Base-by-base conservation (phyloP, 2,329 filamentous ascomycete genomes). In the Colletotrichum chlorophyti region DNA sequence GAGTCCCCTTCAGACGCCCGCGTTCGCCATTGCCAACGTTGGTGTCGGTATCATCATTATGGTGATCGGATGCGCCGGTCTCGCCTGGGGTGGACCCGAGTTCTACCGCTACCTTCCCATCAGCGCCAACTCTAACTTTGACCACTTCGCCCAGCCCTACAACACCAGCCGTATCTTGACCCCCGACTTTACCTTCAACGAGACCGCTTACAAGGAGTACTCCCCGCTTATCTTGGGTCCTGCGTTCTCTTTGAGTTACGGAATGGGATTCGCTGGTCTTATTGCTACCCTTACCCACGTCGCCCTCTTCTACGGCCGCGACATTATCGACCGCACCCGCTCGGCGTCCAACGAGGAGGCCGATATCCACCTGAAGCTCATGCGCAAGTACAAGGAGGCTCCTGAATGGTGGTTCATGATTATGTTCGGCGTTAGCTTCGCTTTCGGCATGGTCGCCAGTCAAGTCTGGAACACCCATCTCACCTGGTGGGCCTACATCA, bases 131-230 rank as follows among this genome's bases (percentile, higher is more conserved):
- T 69, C 67, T 41, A 83, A 79, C 62, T 86, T 83, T 65, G 87
- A 90, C 72, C 89, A 89, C 67, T 86, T 78, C 0, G 87, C 84
- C 15, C 66, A 72, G 2, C 59, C 73, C 6, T 90, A 90, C 73
- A 81, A 89, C 60, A 83, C 86, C 3, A 76, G 77, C 4, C 78
- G 77, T 14, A 86, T 90, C 45, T 76, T 90, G 14, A 82, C 80
- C 47, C 63, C 71, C 5, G 75, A 86, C 60, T 74, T 78, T 52
- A 76, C 81, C 9, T 83, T 90, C 60, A 82, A 89, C 68, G 79
- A 81, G 65, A 79, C 77, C 2, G 83, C 83, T 12, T 90, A 90
- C 70, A 73, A 81, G 62, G 74, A 76, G 24, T 90, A 90, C 69
- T 76, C 79, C 0, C 81, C 80, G 5, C 72, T 83, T 19, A 77